phyloP scores from a whole-genome alignment of 257 asterid genomes.

The Thymus mandschuricus region DNA sequence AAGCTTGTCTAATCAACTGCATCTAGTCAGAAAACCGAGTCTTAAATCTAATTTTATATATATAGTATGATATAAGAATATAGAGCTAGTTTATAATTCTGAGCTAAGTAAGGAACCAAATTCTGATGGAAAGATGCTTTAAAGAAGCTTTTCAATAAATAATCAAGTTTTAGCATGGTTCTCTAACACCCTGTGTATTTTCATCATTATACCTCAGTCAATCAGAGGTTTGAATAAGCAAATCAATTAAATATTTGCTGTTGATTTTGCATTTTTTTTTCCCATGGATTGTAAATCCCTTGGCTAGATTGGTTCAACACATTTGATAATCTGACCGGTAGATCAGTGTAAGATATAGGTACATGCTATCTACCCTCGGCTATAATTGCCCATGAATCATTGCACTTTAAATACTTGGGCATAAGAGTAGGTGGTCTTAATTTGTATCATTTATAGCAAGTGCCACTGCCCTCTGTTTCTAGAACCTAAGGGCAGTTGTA shows the following conservation, averaged over 20 bases:
- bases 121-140: conserved; percentile 9
- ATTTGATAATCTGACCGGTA: neutral
- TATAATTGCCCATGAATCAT: conserved; percentile 17
- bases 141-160: conserved; percentile 3
- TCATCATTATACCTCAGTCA: conserved; percentile 5
- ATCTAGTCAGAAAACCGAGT: conserved; percentile 16
- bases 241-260: conserved; percentile 11
- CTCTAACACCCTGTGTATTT: conserved; percentile 8
- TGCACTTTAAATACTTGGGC: conserved; percentile 12
- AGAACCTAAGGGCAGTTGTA: conserved; percentile 17
- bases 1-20: conserved; percentile 13
- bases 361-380: neutral
- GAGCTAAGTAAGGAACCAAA: conserved; percentile 16
- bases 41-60: neutral
- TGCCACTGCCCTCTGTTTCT: neutral
- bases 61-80: conserved; percentile 5
- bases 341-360: neutral
- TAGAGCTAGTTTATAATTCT: conserved; percentile 10
- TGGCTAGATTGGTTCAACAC: neutral
- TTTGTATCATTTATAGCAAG: neutral
- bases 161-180: neutral
- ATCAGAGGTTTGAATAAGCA: conserved; percentile 13
- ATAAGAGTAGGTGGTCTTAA: conserved; percentile 6
- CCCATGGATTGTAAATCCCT: neutral
- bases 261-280: conserved; percentile 11